Percentiles rank a stretch among this genome's conserved stretches.
Evolutionary conservation across 108 stramenopile species (phyloP).

Genomic region (Pseudonitzschia pungens): DNA sequence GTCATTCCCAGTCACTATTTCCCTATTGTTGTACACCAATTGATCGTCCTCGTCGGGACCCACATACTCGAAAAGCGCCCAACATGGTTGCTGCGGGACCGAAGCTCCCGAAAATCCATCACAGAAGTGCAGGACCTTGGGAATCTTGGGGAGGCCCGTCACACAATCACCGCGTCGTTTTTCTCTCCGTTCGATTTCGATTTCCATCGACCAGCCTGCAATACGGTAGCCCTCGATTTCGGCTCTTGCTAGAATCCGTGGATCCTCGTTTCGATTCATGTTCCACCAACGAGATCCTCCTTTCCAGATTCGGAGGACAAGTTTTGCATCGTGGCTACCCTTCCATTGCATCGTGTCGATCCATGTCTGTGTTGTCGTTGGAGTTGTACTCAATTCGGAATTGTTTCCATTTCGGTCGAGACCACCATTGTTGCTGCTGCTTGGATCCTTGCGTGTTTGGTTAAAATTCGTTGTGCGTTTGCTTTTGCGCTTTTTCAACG

Average conservation of each 20-base stretch:
- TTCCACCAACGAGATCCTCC: constrained; percentile 83
- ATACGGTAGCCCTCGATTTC: constrained; percentile 73
- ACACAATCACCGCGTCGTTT: neutral
- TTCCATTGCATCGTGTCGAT: constrained; percentile 27
- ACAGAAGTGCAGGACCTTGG: constrained; percentile 24
- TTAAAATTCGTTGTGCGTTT: no score
- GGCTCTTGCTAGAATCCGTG: constrained; percentile 43
- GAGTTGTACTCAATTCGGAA: neutral
- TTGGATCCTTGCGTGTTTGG: no score
- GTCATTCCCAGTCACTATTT: neutral
- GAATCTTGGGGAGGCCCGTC: constrained; percentile 14
- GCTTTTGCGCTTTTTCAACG: neutral
- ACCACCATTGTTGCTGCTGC: neutral
- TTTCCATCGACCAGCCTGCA: constrained; percentile 42
- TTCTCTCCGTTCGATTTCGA: neutral
- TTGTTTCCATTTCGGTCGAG: neutral
- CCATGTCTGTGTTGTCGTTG: neutral
- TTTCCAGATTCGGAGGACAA: constrained; percentile 72
- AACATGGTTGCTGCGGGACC: constrained; percentile 20
- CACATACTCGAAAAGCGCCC: constrained; percentile 60
- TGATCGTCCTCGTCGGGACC: constrained; percentile 19
- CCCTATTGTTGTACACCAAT: neutral
- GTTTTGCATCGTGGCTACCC: constrained; percentile 4
- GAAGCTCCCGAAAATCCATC: neutral
- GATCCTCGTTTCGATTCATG: constrained; percentile 50